phyloP scores from a whole-genome alignment of 257 asterid species.

The Voacanga thouarsii region DNA sequence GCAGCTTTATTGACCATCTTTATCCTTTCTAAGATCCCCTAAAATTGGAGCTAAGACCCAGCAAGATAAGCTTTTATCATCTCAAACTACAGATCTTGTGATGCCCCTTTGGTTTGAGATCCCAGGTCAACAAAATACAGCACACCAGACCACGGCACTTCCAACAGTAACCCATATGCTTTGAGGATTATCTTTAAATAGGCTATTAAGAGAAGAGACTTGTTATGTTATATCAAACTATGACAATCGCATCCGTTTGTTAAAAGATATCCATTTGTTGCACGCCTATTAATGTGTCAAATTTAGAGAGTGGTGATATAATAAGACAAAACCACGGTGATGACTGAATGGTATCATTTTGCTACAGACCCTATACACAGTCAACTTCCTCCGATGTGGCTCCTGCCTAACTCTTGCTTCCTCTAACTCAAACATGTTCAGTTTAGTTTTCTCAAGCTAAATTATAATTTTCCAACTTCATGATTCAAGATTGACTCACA shows the following conservation, averaged over 20 bases:
- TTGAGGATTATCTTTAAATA: neutral
- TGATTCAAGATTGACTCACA: slow-evolving; percentile 7
- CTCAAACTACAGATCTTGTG: neutral
- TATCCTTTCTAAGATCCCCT: neutral
- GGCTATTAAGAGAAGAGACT: neutral
- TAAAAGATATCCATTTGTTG: neutral
- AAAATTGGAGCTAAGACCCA: neutral
- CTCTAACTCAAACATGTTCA: neutral
- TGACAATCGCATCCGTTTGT: neutral
- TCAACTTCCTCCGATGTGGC: neutral
- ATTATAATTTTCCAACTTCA: neutral
- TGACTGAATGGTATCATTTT: neutral
- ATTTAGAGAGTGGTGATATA: neutral
- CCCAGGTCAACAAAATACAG: slow-evolving; percentile 1
- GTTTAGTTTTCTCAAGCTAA: neutral
- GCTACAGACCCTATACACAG: no score
- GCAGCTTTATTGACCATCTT: neutral
- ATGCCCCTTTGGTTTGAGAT: neutral
- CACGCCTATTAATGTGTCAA: neutral
- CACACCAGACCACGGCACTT: neutral
- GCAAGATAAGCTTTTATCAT: neutral
- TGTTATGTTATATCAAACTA: neutral
- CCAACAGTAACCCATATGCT: neutral
- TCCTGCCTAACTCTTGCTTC: neutral
- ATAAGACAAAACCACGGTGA: neutral